Evolutionary conservation across 2,329 filamentous ascomycete species (phyloP).

Genomic region (Colletotrichum gigasporum): DNA sequence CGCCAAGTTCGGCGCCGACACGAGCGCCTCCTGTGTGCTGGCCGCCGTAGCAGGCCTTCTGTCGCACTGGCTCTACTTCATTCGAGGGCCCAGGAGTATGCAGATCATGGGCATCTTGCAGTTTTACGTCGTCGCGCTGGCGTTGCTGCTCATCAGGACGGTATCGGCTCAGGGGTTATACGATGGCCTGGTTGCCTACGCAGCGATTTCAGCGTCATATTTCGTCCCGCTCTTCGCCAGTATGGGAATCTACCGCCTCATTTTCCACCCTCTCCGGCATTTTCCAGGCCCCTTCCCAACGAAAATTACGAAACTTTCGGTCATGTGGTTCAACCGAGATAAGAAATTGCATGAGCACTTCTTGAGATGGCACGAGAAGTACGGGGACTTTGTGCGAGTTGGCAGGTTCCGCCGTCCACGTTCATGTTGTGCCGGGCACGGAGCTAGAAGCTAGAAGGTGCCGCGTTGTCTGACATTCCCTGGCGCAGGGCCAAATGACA

Average conservation of each 20-base stretch:
- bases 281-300: constrained; percentile 32
- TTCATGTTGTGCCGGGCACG: too few relatives aligned
- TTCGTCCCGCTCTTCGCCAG: constrained; percentile 37
- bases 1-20: background rate
- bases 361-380: constrained; percentile 18
- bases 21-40: background rate
- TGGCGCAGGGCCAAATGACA: constrained; percentile 34
- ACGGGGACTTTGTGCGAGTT: constrained; percentile 33
- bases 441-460: too few relatives aligned
- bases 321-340: constrained; percentile 8
- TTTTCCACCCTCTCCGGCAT: constrained; percentile 31
- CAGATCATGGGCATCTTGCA: background rate
- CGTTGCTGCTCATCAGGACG: background rate
- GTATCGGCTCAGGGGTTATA: background rate
- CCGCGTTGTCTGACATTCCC: background rate
- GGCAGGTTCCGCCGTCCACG: constrained; percentile 22
- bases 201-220: constrained; percentile 11
- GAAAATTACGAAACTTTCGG: constrained; percentile 32
- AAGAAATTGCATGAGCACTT: constrained; percentile 12
- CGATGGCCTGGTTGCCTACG: background rate
- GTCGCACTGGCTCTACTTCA: constrained; percentile 28
- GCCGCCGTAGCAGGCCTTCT: constrained; percentile 20
- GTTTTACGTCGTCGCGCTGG: background rate
- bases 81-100: constrained; percentile 1
- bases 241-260: constrained; percentile 34